A percentile compares a stretch with the other conserved stretches of the same genome.
Conservation (phyloP, 306 rosid species). For the Delonix regia region DNA sequence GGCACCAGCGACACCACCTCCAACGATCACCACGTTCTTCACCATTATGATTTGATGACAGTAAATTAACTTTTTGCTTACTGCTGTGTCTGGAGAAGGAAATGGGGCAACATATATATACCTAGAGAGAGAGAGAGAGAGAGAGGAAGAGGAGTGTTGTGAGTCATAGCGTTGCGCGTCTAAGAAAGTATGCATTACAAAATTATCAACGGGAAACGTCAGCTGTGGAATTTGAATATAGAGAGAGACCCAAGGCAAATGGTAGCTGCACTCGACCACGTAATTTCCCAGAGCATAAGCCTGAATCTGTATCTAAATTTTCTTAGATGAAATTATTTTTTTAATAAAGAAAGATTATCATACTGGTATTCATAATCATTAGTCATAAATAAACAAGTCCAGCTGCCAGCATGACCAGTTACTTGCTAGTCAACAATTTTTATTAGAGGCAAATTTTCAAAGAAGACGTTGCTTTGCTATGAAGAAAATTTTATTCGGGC, state of each 20-base stretch:
- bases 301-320: too few relatives aligned
- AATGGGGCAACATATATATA: conserved; percentile 28
- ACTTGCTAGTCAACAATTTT: conserved; percentile 22
- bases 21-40: conserved; percentile 66
- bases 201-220: conserved; percentile 20
- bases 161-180: conserved; percentile 45
- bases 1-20: conserved; percentile 86
- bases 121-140: too few relatives aligned
- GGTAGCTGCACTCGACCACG: conserved; percentile 32
- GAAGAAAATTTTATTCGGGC: background rate
- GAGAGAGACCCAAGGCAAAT: background rate
- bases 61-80: conserved; percentile 7
- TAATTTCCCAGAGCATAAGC: too few relatives aligned
- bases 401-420: conserved; percentile 32
- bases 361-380: conserved; percentile 14
- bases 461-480: background rate
- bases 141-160: background rate
- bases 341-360: too few relatives aligned
- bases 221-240: conserved; percentile 26
- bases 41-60: conserved; percentile 32
- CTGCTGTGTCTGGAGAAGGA: conserved; percentile 4
- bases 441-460: conserved; percentile 5
- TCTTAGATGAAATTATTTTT: too few relatives aligned
- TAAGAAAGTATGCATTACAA: background rate
- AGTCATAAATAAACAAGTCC: background rate